A percentile compares a stretch with the other conserved stretches of the same genome.
Conservation (phyloP, 805 yeast genomes). For the Komagataella mondaviorum region DNA sequence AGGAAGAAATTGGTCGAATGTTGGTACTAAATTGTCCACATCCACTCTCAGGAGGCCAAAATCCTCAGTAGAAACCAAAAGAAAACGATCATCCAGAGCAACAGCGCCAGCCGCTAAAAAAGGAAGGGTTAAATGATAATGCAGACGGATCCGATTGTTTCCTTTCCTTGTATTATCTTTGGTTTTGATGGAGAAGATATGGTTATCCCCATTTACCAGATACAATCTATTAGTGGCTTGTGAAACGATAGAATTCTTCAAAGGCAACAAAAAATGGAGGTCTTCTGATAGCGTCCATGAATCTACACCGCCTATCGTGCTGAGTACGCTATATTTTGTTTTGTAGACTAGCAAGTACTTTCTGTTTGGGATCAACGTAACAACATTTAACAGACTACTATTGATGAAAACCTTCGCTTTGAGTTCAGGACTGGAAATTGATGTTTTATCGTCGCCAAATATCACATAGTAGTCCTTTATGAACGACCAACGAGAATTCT, state of each 20-base stretch:
- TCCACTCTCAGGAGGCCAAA: not conserved
- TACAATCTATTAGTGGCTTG: not conserved
- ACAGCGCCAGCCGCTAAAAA: not conserved
- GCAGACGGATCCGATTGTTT: not conserved
- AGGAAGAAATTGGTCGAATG: not conserved
- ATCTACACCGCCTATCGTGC: not conserved
- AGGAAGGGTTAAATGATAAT: not conserved
- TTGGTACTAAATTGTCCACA: not conserved
- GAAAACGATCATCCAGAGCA: not conserved
- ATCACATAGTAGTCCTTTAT: not conserved
- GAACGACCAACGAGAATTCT: not conserved
- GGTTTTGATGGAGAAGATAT: not conserved
- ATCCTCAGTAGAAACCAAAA: not conserved
- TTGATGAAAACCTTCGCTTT: not conserved
- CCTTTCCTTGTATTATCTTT: not conserved
- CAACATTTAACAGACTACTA: not conserved
- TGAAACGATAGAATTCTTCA: not conserved
- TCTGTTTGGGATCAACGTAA: not conserved
- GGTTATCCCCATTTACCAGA: not conserved
- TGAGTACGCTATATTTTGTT: not conserved
- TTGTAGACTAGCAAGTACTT: not conserved
- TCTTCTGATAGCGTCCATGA: not conserved
- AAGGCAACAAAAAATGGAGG: not conserved
- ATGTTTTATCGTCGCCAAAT: not conserved
- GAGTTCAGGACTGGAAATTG: not conserved